Evolutionary conservation across 768 basidiomycete species (phyloP).

Genomic region (Phallus indusiatus): DNA sequence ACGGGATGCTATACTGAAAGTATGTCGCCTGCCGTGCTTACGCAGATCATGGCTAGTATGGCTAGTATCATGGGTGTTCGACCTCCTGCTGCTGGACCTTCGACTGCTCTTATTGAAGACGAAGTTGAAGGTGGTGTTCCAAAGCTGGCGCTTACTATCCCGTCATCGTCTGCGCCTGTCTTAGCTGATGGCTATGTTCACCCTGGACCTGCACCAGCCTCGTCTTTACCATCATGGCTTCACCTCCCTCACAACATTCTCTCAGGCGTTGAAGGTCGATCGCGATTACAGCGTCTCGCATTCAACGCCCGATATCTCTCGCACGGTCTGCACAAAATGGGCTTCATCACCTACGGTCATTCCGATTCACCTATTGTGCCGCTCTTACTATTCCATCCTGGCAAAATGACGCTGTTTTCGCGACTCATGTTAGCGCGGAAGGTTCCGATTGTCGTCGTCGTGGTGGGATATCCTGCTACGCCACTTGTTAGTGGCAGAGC

Average conservation of each 20-base stretch:
- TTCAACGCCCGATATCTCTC: conserved; percentile 95
- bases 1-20: conserved; percentile 82
- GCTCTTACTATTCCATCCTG: conserved; percentile 83
- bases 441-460: conserved; percentile 80
- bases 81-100: conserved; percentile 24
- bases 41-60: conserved; percentile 88
- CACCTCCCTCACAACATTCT: conserved; percentile 59
- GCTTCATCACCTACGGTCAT: conserved; percentile 95
- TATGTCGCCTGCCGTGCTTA: conserved; percentile 84
- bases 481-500: conserved; percentile 82
- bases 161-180: conserved; percentile 15
- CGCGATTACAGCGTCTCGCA: conserved; percentile 77
- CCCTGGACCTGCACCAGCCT: conserved; percentile 61
- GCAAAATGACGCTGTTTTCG: conserved; percentile 89
- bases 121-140: not conserved
- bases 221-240: conserved; percentile 69
- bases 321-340: conserved; percentile 75
- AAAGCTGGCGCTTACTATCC: conserved; percentile 13
- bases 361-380: conserved; percentile 90
- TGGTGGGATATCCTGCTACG: conserved; percentile 87
- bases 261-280: conserved; percentile 76
- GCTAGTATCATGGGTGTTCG: conserved; percentile 91
- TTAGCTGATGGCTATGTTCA: conserved; percentile 31
- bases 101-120: conserved; percentile 13
- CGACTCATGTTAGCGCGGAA: conserved; percentile 71